These are phyloP conservation scores for Inga leiocalycina DNA, from an alignment of 306 rosid genomes.

Conservation along the genomic window DNA sequence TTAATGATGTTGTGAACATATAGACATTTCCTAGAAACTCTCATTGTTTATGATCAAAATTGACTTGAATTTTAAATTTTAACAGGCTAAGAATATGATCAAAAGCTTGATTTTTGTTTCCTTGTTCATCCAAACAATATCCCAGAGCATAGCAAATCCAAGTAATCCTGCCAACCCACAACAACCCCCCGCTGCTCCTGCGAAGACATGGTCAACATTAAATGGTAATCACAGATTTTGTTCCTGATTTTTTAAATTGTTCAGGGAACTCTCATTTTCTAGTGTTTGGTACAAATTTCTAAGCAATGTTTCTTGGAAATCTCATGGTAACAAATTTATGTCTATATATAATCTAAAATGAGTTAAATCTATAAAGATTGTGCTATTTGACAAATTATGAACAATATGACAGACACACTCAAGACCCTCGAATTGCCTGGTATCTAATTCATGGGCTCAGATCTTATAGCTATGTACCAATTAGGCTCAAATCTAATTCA, in stretches of 20 bases:
- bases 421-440: neutral
- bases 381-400: neutral
- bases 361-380: neutral
- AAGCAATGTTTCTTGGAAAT: neutral
- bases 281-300: neutral
- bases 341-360: neutral
- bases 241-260: neutral
- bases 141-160: constrained; percentile 28
- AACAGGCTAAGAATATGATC: constrained; percentile 56
- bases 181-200: constrained; percentile 7
- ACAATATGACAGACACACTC: neutral
- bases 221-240: constrained; percentile 41
- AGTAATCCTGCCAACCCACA: constrained; percentile 3
- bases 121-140: constrained; percentile 50
- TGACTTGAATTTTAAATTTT: neutral
- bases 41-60: neutral
- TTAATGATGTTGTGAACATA: neutral
- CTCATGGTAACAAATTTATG: neutral
- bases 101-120: constrained; percentile 46
- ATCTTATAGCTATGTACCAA: neutral
- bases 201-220: constrained; percentile 74
- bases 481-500: neutral
- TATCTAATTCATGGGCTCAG: neutral
- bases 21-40: neutral
- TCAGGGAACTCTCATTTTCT: neutral